Percentiles rank a stretch among this genome's conserved stretches.
These are phyloP conservation scores for Talaromyces nanjingensis DNA, from an alignment of 495 filamentous ascomycete species.

Conservation along the genomic window DNA sequence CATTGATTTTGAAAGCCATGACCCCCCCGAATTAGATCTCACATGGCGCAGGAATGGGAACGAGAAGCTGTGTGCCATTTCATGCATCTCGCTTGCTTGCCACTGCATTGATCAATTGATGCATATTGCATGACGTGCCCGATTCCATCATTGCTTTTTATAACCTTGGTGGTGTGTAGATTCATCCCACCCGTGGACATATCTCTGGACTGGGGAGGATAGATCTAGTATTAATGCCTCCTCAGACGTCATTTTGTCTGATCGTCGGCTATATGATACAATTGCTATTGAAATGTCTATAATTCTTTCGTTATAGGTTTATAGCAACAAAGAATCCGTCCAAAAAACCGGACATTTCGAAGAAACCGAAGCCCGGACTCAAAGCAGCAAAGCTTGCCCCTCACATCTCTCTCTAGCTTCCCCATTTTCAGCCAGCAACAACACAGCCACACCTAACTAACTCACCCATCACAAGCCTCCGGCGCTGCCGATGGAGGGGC, in stretches of 20 bases:
- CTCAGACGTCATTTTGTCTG: neutral
- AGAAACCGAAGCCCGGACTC: neutral
- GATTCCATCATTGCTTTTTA: neutral
- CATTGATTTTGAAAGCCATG: neutral
- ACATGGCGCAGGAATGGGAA: neutral
- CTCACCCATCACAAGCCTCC: constrained; percentile 1
- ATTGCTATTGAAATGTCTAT: neutral
- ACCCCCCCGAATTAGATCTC: neutral
- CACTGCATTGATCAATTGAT: neutral
- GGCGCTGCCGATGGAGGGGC: neutral
- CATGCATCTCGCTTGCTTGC: neutral
- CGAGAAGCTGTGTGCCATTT: neutral
- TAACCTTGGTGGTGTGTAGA: neutral
- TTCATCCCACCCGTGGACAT: neutral
- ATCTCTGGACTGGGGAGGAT: neutral
- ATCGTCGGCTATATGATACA: neutral
- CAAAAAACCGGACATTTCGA: neutral
- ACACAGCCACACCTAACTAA: neutral
- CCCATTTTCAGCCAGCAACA: neutral
- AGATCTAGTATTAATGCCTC: neutral
- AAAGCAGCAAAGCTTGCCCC: neutral
- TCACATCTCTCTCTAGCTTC: neutral
- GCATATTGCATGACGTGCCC: neutral
- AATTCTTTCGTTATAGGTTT: neutral
- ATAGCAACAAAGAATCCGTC: neutral